Evolutionary conservation across 2,329 filamentous ascomycete species (phyloP), one percentile per base, ranked within the genome.

Genomic region (Talaromyces sp.): DNA sequence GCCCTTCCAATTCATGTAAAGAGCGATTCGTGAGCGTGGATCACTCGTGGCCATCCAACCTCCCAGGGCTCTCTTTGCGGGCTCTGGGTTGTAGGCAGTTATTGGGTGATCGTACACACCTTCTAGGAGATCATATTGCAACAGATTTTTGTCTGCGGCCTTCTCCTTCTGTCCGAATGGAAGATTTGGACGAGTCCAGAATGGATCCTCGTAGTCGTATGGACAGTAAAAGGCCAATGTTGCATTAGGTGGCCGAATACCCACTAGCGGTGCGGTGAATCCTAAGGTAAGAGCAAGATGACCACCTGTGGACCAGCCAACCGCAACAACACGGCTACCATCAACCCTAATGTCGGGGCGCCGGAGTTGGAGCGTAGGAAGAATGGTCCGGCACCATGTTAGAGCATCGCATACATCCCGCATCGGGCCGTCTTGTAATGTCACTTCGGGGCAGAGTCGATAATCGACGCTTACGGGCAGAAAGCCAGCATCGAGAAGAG

Each of bases 231-330:
- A 80, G 0, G 68, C 69, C 0, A 82, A 64, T 2, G 79, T 72
- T 0, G 75, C 78, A 0, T 72, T 62, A 0, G 80, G 80, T 0
- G 78, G 67, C 4, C 9, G 35, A 0, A 81, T 25, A 0, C 70
- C 72, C 0, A n/a, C 50, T 22, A 10, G 58, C 19, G 52, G 37
- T 0, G 71, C 60, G 0, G 75, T 80, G 67, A 69, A 81, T 0
- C 60, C 75, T 0, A 77, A 61, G 0, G 74, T 68, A 70, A 81
- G 71, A 1, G 79, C 80, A 0, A 82, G 66, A 2, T 70, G 67
- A 0, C 78, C 80, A 0, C 79, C 80, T 0, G 74, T 71, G 0
- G 79, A 82, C 79, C 79, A 82, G 0, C 80, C 79, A 0, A 81
- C 65, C 0, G 64, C 72, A 0, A 77, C 75, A 0, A 80, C 67